These are phyloP conservation scores for Lyophyllum atratum DNA, from an alignment of 768 basidiomycete genomes.

Conservation along the genomic window DNA sequence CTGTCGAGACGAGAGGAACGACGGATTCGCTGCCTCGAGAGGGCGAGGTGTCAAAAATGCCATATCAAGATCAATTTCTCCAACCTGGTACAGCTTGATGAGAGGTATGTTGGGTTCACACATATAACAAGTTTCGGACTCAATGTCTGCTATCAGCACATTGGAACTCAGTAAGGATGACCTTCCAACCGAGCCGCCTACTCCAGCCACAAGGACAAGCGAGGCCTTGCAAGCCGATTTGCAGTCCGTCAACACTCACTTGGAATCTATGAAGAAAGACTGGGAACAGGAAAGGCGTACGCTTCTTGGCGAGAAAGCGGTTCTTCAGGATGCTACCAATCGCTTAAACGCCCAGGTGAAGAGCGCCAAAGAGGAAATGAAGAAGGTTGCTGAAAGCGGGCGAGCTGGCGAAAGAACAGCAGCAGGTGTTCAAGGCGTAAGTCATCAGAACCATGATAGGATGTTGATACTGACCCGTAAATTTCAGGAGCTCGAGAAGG, in stretches of 20 bases:
- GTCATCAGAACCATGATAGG: slow-evolving; percentile 14
- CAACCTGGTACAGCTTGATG: slow-evolving; percentile 47
- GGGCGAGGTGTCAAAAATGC: slow-evolving; percentile 71
- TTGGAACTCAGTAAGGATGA: slow-evolving; percentile 49
- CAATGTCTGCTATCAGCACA: slow-evolving; percentile 39
- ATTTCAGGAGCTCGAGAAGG: slow-evolving; percentile 68
- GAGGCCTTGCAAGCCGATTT: slow-evolving; percentile 65
- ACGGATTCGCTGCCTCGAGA: slow-evolving; percentile 58
- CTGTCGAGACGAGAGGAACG: slow-evolving; percentile 71
- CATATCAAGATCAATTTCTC: slow-evolving; percentile 59
- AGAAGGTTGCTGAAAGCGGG: slow-evolving; percentile 53
- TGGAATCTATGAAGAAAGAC: slow-evolving; percentile 62
- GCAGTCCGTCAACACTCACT: slow-evolving; percentile 60
- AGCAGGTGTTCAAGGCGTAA: slow-evolving; percentile 56
- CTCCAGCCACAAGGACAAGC: slow-evolving; percentile 66
- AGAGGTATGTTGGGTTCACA: slow-evolving; percentile 50
- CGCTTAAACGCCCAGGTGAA: slow-evolving; percentile 65
- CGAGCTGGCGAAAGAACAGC: slow-evolving; percentile 50
- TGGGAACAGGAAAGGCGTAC: slow-evolving; percentile 71
- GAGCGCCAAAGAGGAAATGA: slow-evolving; percentile 57
- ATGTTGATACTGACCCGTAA: slow-evolving; percentile 2
- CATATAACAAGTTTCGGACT: too few relatives aligned
- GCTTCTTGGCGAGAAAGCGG: slow-evolving; percentile 69
- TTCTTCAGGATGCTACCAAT: slow-evolving; percentile 70
- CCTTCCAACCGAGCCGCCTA: slow-evolving; percentile 60